Percentiles rank a stretch among this genome's conserved stretches.
Conservation (phyloP, 1,139 yeast species). For the Scheffersomyces cryptocercus region DNA sequence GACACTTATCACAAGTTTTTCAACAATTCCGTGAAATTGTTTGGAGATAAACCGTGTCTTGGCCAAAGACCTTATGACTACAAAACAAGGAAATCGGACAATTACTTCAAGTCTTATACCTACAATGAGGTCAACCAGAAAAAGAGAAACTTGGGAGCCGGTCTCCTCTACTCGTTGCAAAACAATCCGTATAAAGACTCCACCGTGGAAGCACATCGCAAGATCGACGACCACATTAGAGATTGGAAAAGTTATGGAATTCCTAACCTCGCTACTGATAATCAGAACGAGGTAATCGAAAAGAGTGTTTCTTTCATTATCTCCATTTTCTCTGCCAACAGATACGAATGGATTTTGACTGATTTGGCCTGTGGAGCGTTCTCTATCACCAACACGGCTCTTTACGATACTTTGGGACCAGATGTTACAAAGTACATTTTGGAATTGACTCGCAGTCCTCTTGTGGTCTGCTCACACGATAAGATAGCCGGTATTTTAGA, state of each 20-base stretch:
- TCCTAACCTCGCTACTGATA: conserved; percentile 5
- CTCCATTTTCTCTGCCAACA: conserved; percentile 35
- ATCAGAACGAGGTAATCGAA: conserved; percentile 10
- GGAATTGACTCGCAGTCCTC: conserved; percentile 36
- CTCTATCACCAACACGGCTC: conserved; percentile 39
- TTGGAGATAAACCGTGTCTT: conserved; percentile 27
- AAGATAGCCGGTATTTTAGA: conserved; percentile 27
- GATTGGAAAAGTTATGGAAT: neutral
- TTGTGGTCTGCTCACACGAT: conserved; percentile 33
- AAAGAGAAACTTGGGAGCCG: conserved; percentile 31
- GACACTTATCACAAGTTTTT: conserved; percentile 31
- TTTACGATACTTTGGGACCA: conserved; percentile 43
- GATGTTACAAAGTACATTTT: conserved; percentile 36
- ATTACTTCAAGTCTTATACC: conserved; percentile 18
- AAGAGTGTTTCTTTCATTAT: conserved; percentile 29
- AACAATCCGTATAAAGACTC: conserved; percentile 29
- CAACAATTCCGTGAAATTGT: conserved; percentile 19
- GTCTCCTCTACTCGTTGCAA: conserved; percentile 30
- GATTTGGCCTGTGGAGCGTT: conserved; percentile 39
- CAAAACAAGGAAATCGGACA: conserved; percentile 20
- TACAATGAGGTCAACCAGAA: conserved; percentile 23
- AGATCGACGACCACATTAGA: neutral
- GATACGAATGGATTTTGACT: conserved; percentile 40
- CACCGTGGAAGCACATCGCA: conserved; percentile 24
- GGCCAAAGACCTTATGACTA: conserved; percentile 34